Base-by-base conservation (phyloP, 208 protist species). In the Wallacemonas collosoma region DNA sequence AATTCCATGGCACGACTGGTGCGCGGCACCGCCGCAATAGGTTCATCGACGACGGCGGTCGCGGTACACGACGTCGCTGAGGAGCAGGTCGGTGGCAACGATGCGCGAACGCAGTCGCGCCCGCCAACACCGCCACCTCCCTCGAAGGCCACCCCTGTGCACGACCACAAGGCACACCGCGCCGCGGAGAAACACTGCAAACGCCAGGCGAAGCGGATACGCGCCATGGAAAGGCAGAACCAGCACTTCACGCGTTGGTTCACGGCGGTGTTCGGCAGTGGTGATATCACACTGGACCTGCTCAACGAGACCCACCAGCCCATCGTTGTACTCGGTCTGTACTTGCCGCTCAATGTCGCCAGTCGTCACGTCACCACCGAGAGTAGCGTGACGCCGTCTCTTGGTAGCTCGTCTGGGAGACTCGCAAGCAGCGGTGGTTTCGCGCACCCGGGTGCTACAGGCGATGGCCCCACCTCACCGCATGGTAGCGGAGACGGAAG, bases 161-260 rank as follows among this genome's bases (percentile, higher is more conserved):
- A 26, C 26, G 45, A 6, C 8, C 45, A 50, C 45, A 12, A 63
- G 17, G 57, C 57, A 39, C 39, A 9, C 60, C 44, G 50, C 41
- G 60, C 50, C 11, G 60, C n/a, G 11, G 60, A 65, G n/a, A 65
- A 65, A 1, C 43, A 65, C 43, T 41, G 60, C 12, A 45, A 51
- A 36, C 60, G 60, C 38, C 60, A 65, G 43, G 60, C 41, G 2
- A 6, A 65, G 43, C 60, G 60, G 7, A 38, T 65, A 11, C 60
- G 60, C 3, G 60, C 60, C 41, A 65, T 65, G 45, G 60, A 65
- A 35, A 45, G 36, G 60, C 60, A 65, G n/a, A 65, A 65, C 60
- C 60, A 65, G 60, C 43, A 65, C 40, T 65, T 65, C 60, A 65
- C 44, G 60, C 60, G 17, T 26, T 50, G 38, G 60, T 65, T 65